Evolutionary conservation across 1,284 basidiomycete genomes (phyloP), one percentile per base, ranked within the genome.

Genomic region (Papiliotrema laurentii): DNA sequence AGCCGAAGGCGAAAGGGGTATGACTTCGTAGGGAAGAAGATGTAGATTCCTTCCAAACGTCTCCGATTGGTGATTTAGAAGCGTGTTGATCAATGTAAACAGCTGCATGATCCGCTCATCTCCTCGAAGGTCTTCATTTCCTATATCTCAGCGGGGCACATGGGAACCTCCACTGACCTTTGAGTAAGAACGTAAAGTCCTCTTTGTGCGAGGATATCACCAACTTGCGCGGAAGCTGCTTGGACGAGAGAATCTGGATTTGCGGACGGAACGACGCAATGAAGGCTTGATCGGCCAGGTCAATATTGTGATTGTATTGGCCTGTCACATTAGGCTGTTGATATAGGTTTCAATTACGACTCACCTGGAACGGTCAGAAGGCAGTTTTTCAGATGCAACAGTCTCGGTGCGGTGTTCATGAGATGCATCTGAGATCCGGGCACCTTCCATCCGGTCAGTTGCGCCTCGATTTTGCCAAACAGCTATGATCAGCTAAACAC

Each of bases 31-130:
- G 1, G 67, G 66, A 39, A 66, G 39, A 13, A 66, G 43, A 45
- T 70, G 66, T 6, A 72, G 54, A 44, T 70, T 67, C 1, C 69
- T 56, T 14, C 51, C 47, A 45, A 70, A 72, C 1, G 69, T 63
- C 22, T 70, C 67, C 2, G 51, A 49, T 36, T 64, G 59, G 41
- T 70, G 68, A 40, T 65, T 68, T 18, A 72, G 58, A 24, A 72
- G 49, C 1, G 63, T 65, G 37, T 72, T 72, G 49, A 68, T 63
- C 5, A 72, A 54, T 2, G 61, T 63, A 52, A 72, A 69, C n/a
- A 72, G 55, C 54, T 72, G 69, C 68, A 72, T 72, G 45, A 72
- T 69, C 13, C 68, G 55, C 46, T 72, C 68, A 46, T 72, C 68
- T 9, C 64, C 66, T 47, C 66, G 51, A 4, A 68, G 47, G 43